phyloP scores from a whole-genome alignment of 305 asterid species.

The Ilex paraguariensis region DNA sequence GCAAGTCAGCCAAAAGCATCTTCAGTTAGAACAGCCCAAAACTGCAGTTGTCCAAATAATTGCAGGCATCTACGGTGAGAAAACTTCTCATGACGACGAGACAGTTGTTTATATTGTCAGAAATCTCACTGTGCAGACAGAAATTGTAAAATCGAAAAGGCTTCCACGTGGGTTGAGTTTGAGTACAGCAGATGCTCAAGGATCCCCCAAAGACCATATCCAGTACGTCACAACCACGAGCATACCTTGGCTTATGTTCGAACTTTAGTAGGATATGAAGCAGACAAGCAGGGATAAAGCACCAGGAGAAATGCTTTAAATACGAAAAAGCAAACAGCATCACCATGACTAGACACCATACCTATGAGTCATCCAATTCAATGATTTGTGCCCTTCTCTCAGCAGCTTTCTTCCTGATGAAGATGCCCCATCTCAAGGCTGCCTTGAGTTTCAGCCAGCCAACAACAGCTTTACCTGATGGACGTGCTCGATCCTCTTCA shows the following conservation, averaged over 20 bases:
- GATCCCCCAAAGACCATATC: neutral
- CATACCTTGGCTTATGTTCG: neutral
- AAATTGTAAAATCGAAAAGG: slow-evolving; percentile 22
- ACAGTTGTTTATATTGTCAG: slow-evolving; percentile 4
- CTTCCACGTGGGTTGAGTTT: slow-evolving; percentile 3
- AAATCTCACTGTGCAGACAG: slow-evolving; percentile 15
- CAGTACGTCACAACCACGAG: neutral
- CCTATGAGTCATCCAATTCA: slow-evolving; percentile 72
- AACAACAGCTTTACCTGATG: slow-evolving; percentile 93
- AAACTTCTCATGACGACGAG: neutral
- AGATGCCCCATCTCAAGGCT: slow-evolving; percentile 97
- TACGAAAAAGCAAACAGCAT: neutral
- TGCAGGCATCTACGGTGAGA: neutral
- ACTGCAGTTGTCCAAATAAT: neutral
- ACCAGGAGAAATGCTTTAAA: neutral
- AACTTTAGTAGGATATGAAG: neutral
- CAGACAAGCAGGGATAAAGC: neutral
- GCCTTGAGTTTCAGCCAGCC: slow-evolving; percentile 99
- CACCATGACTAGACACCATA: neutral
- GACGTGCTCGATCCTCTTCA: slow-evolving; percentile 56
- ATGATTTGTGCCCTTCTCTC: slow-evolving; percentile 89
- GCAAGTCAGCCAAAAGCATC: too few relatives aligned
- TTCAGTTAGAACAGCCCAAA: too few relatives aligned
- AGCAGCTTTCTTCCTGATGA: slow-evolving; percentile 91
- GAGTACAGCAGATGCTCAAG: neutral